Base-by-base conservation (phyloP, 1,284 basidiomycete species). In the Ceratobasidium papillatum region DNA sequence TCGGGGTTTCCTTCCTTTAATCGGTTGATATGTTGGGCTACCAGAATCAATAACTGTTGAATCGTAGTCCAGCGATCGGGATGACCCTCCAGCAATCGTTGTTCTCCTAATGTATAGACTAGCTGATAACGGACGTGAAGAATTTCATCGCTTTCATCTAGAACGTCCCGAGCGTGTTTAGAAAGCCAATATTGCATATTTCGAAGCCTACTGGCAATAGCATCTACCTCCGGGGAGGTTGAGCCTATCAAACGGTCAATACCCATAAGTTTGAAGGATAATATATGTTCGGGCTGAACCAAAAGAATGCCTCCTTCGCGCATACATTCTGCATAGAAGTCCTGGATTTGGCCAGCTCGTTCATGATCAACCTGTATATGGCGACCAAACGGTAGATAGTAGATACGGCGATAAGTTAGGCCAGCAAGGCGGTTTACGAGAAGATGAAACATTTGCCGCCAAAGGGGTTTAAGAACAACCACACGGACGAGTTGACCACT, bases 71-170 rank as follows among this genome's bases (percentile, higher is more conserved):
- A 88, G 54, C 88, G 84, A 63, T 85, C 80, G 0, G 86, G 86
- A 49, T 82, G 81, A 36, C 82, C 82, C 41, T 87, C 84, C 14
- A 87, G 73, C 1, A 82, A 79, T 36, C 69, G 73, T 61, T 86
- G 85, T 3, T 36, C 11, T 22, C 76, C 76, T 43, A 84, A 79
- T 0, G 87, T 85, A 66, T 88, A 88, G 0, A 88, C 80, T 5
- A 88, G 79, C 54, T 87, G 86, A 68, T 85, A 88, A 0, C 82
- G 82, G 41, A 85, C 83, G 61, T 84, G 83, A 7, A 88, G 81
- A 27, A 88, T 81, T 71, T 88, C 87, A 69, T 88, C 87, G 75
- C 86, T 87, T 77, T 88, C 87, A 62, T 88, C 87, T 2, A 88
- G 77, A 32, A 88, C 80, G 64, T 88, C 87, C 19, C 86, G 81